These are phyloP conservation scores for Taiozyma sp. DNA, from an alignment of 1,139 yeast species.

Conservation along the genomic window DNA sequence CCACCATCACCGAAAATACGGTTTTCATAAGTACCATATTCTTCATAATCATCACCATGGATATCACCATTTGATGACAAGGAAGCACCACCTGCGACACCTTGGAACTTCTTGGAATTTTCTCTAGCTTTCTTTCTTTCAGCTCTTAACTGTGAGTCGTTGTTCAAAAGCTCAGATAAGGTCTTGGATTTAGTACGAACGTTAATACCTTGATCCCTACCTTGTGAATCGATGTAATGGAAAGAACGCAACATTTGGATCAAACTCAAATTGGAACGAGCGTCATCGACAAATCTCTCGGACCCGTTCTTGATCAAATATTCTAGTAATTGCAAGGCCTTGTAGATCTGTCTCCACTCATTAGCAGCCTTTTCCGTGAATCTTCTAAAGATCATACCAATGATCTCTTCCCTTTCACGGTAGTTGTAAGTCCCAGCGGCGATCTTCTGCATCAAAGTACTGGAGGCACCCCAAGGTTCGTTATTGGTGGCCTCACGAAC, in stretches of 20 bases:
- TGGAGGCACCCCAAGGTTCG: constrained; percentile 99
- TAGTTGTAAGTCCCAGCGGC: constrained; percentile 93
- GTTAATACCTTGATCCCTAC: constrained; percentile 94
- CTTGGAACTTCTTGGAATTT: constrained; percentile 75
- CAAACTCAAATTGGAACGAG: constrained; percentile 76
- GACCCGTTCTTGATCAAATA: constrained; percentile 89
- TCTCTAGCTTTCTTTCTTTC: constrained; percentile 90
- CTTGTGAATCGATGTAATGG: constrained; percentile 92
- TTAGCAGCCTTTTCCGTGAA: constrained; percentile 93
- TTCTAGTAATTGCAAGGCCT: constrained; percentile 86
- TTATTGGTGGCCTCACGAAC: constrained; percentile 97
- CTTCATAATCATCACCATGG: constrained; percentile 41
- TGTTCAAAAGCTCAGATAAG: constrained; percentile 64
- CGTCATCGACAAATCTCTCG: constrained; percentile 93
- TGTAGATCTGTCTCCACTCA: constrained; percentile 98
- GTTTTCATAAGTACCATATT: constrained; percentile 30
- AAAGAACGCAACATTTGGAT: constrained; percentile 88
- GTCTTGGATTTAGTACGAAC: constrained; percentile 89
- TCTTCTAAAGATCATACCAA: constrained; percentile 69
- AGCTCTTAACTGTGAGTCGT: constrained; percentile 69
- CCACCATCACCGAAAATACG: constrained; percentile 74
- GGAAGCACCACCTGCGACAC: constrained; percentile 57
- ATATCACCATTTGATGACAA: constrained; percentile 22
- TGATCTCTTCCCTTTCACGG: constrained; percentile 72
- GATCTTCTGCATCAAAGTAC: constrained; percentile 88